Base-by-base conservation (phyloP, 2,329 filamentous ascomycete genomes). In the Penicillium sp. region DNA sequence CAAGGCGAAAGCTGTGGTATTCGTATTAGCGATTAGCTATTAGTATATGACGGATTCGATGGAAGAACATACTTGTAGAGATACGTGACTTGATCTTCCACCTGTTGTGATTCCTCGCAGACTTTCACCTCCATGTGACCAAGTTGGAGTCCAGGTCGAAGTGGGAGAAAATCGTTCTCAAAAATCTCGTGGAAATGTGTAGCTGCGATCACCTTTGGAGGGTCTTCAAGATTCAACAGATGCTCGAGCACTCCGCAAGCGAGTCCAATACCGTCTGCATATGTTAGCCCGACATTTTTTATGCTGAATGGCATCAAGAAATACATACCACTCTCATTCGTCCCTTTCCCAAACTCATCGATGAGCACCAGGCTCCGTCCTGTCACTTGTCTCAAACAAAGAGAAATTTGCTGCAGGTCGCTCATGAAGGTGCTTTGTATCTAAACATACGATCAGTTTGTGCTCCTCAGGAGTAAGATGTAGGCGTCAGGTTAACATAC, bases 271-370 rank as follows among this genome's bases (percentile, higher is more conserved):
- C 88, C 88, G 74, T 90, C 87, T 84, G 59, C 9, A 30, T 26
- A 8, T 8, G 40, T 69, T 58, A 65, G 24, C 28, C 35, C 4
- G 17, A 42, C 2, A 5, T 22, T 5, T 7, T 65, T 42, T 30
- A 60, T 19, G 12, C 12, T 22, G 33, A 42, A 9, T 19, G 47
- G 26, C 3, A 6, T 13, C 26, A 37, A 30, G 1, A 68, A 69
- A 49, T 1, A 68, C 71, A 38, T 51, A 82, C 82, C 82, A 61
- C 81, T 82, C 13, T 85, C 83, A 62, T 88, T 85, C 0, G 88
- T 90, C 2, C 88, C 88, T 74, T 90, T 90, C 1, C 88, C 88
- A 70, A 99, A 98, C 72, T 99, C 95, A 70, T 99, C 95, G 49
- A 98, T 87, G n/a, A 99, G 82, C 1, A 99, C 76, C 6, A 99